phyloP scores from a whole-genome alignment of 2,329 filamentous ascomycete species.

The Stemphylium vesicarium region DNA sequence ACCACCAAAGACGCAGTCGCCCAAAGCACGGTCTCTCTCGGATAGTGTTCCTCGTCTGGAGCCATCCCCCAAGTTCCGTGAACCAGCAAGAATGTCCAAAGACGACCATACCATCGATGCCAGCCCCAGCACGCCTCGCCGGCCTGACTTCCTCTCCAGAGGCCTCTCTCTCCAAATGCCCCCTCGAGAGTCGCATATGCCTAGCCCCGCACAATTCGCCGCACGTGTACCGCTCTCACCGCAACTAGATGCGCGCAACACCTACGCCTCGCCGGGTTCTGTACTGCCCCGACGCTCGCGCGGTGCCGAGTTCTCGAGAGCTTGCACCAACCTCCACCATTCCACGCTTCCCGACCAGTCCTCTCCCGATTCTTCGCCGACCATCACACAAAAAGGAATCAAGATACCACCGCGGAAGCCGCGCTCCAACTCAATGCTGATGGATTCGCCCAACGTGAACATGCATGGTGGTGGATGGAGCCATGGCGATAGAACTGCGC shows the following conservation, averaged over 20 bases:
- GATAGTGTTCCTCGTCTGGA: constrained; percentile 53
- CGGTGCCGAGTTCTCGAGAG: constrained; percentile 90
- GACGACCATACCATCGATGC: constrained; percentile 54
- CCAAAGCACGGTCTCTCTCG: constrained; percentile 54
- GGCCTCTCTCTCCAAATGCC: constrained; percentile 76
- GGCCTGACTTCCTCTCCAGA: constrained; percentile 66
- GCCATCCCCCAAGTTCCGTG: constrained; percentile 55
- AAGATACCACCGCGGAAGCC: constrained; percentile 63
- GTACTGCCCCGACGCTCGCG: constrained; percentile 87
- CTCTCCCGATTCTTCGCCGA: constrained; percentile 89
- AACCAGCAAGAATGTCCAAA: constrained; percentile 49
- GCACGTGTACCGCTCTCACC: constrained; percentile 77
- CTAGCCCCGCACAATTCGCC: constrained; percentile 57
- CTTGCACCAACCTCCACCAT: constrained; percentile 92
- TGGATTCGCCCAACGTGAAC: constrained; percentile 69
- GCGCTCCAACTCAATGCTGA: constrained; percentile 48
- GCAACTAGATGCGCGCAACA: constrained; percentile 82
- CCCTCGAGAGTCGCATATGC: constrained; percentile 55
- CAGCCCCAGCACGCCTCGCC: constrained; percentile 68
- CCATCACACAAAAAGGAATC: constrained; percentile 72
- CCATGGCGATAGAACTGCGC: constrained; percentile 52
- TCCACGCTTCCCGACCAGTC: constrained; percentile 89
- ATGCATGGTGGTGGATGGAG: constrained; percentile 68
- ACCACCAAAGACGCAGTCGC: constrained; percentile 45
- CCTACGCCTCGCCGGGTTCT: constrained; percentile 80